Evolutionary conservation across 192 early-diverging fungal genomes (phyloP).

Genomic region (Coemansia sp.): DNA sequence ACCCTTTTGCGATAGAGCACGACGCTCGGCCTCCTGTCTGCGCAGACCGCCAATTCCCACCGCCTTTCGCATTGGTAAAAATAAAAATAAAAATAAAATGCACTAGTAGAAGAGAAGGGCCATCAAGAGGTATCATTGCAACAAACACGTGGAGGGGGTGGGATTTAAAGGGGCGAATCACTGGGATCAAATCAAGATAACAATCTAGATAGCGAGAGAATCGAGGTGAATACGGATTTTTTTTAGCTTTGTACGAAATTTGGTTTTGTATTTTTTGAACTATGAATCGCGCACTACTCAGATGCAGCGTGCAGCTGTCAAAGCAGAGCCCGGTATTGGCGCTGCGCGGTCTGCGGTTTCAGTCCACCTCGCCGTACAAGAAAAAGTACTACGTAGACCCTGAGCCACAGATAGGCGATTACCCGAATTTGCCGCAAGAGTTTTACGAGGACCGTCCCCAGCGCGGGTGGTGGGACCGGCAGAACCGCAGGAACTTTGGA

Average conservation of each 20-base stretch:
- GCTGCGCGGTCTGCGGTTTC: constrained; percentile 6
- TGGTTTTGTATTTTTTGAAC: not conserved
- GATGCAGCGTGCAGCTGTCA: not conserved
- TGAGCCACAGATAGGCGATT: constrained; percentile 74
- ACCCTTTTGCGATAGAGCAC: constrained; percentile 38
- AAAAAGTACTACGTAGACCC: constrained; percentile 44
- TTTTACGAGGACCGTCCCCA: constrained; percentile 62
- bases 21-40: constrained; percentile 51
- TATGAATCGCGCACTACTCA: constrained; percentile 36
- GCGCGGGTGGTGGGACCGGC: constrained; percentile 68
- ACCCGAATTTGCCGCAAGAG: constrained; percentile 68
- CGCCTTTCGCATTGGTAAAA: constrained; percentile 36
- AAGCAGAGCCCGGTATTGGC: not conserved
- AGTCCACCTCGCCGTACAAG: constrained; percentile 32
- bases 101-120: not conserved
- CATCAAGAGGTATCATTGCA: too few species aligned
- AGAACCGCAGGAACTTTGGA: constrained; percentile 75
- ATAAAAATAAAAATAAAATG: not conserved
- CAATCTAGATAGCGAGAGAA: not conserved
- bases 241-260: not conserved
- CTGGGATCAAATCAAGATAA: not conserved
- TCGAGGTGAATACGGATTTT: not conserved
- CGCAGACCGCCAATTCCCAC: constrained; percentile 59
- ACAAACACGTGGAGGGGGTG: too few species aligned
- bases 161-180: not conserved